These are phyloP conservation scores for Prunus salicina DNA, from an alignment of 306 rosid genomes.

Conservation along the genomic window DNA sequence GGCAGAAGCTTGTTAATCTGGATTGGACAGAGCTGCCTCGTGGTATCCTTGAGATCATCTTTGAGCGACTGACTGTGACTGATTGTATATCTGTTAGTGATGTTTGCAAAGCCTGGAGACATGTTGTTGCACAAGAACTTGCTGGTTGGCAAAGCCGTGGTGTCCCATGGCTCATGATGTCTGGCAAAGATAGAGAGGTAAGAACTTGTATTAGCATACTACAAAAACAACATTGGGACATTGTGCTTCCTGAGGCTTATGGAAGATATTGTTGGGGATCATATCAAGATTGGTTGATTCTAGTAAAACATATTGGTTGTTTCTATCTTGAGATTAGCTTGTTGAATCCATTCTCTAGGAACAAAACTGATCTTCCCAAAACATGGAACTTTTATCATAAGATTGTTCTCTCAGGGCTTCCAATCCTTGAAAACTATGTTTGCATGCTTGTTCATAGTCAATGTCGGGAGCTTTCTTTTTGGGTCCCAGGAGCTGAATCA, in stretches of 20 bases:
- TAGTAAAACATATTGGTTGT: constrained; percentile 36
- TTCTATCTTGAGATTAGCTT: constrained; percentile 39
- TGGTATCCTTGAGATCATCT: constrained; percentile 35
- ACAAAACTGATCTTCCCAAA: constrained; percentile 41
- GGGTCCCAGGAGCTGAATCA: constrained; percentile 36
- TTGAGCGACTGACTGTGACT: constrained; percentile 31
- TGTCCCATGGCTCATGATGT: constrained; percentile 57
- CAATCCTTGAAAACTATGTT: constrained; percentile 32
- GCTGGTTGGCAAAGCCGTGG: constrained; percentile 46
- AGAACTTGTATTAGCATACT: constrained; percentile 51
- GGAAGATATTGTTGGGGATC: constrained; percentile 69
- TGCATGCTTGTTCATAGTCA: constrained; percentile 55
- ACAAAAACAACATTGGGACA: constrained; percentile 55
- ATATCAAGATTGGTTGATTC: constrained; percentile 54
- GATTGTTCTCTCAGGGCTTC: constrained; percentile 50
- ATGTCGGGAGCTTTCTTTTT: constrained; percentile 40
- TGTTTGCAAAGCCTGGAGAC: constrained; percentile 60
- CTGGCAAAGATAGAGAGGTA: constrained; percentile 41
- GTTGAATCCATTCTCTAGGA: constrained; percentile 51
- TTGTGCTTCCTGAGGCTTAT: constrained; percentile 35
- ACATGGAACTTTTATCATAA: constrained; percentile 65
- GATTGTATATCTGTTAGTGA: constrained; percentile 51
- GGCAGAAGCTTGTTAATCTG: constrained; percentile 8
- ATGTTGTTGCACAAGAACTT: constrained; percentile 40
- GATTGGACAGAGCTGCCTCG: constrained; percentile 53